Base-by-base conservation (phyloP, 352 stramenopile genomes). In the Peronospora destructor region DNA sequence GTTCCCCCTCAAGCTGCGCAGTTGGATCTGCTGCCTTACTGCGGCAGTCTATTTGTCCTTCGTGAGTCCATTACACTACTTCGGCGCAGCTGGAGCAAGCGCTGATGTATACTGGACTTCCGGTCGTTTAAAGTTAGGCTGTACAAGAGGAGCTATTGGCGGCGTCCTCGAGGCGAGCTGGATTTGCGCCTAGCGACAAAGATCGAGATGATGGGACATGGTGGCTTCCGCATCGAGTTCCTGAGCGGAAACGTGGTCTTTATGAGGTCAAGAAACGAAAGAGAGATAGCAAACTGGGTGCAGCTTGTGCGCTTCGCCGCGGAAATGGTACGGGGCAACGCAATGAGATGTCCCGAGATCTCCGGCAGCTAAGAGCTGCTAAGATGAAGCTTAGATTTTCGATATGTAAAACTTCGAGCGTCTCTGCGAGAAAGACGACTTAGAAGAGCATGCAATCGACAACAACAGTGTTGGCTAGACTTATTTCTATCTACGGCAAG, bases 71-170 rank as follows among this genome's bases (percentile, higher is more conserved):
- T 85, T 25, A 67, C 72, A 19, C 64, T 84, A 45, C 46, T 88
- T 45, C 68, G 84, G 28, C 71, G 76, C 28, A 86, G 72, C 49
- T 91, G 76, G 73, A 74, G 74, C 59, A 91, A 91, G 51, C 76
- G 80, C 16, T 91, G 74, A 74, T 80, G 83, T 55, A 76, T 69
- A 28, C 45, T 91, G 12, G 80, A 91, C 47, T 85, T 88, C 48
- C 66, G 73, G 41, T 45, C 53, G 6, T 77, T 71, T 4, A 36
- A 75, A 16, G 44, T 87, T 8, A 61, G 61, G 53, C 74, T 91
- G 62, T 86, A 78, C 62, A 85, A 88, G 52, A 73, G 80, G 33
- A 91, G 76, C 55, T 91, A 88, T 58, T 88, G 80, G 80, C 78
- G 78, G 44, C 67, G 65, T 13, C 62, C 58, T 36, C 73, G 78